Conservation (phyloP, 192 early-diverging fungal genomes). For the Podila epigama region DNA sequence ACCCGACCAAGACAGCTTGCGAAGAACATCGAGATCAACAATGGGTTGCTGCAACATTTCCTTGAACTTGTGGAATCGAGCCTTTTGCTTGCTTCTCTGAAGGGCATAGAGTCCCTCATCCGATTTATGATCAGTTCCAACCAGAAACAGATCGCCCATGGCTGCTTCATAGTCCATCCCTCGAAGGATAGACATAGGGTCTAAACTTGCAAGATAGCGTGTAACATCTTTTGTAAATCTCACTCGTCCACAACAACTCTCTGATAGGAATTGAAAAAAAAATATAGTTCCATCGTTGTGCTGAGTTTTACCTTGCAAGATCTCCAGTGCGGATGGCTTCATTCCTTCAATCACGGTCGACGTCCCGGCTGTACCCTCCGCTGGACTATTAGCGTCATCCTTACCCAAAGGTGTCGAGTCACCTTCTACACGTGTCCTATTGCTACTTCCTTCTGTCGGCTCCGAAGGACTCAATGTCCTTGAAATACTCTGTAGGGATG, state of each 20-base stretch:
- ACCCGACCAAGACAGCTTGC: slow-evolving; percentile 92
- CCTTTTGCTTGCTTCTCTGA: slow-evolving; percentile 44
- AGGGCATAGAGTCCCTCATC: slow-evolving; percentile 36
- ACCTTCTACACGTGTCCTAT: not conserved
- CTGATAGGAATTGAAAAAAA: not conserved
- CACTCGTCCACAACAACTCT: not conserved
- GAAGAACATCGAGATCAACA: slow-evolving; percentile 78
- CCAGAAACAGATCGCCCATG: slow-evolving; percentile 31
- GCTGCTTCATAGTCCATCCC: slow-evolving; percentile 41
- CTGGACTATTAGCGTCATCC: too few relatives aligned
- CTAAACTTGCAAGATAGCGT: not conserved
- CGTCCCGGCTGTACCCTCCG: too few relatives aligned
- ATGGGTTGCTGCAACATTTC: slow-evolving; percentile 61
- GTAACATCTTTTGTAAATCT: not conserved
- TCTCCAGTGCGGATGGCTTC: slow-evolving; percentile 33
- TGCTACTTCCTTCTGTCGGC: not conserved
- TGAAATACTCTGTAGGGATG: not conserved
- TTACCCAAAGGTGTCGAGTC: not conserved
- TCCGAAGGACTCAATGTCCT: not conserved
- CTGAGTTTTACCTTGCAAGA: slow-evolving; percentile 21
- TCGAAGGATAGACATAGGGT: slow-evolving; percentile 29
- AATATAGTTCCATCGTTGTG: not conserved
- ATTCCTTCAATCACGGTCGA: slow-evolving; percentile 22
- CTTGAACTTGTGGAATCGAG: slow-evolving; percentile 56
- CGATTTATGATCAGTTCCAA: slow-evolving; percentile 16